Evolutionary conservation across 2,329 filamentous ascomycete species (phyloP), one percentile per base, ranked within the genome.

Genomic region (Claviceps arundinis): DNA sequence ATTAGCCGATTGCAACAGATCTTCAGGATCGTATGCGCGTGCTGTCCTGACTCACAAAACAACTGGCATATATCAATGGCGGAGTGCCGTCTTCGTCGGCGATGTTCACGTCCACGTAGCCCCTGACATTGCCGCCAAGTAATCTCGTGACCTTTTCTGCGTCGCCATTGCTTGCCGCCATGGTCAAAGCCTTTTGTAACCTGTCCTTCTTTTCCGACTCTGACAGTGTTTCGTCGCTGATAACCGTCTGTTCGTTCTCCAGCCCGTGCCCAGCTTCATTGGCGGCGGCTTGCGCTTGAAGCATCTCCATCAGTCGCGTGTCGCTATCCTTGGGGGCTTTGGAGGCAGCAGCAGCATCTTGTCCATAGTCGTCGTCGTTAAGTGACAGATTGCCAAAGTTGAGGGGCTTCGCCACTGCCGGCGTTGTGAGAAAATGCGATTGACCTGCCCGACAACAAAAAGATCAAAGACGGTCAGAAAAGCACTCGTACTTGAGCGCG

Each of bases 81-180:
- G 90, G 87, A 1, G 93, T 97, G 16, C 93, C 93, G 65, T 98
- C 93, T 61, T 95, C 87, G 65, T 98, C 93, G 13, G 87, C 79
- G 52, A 84, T 82, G 68, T 98, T 87, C 58, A 96, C 78, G 66
- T 97, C 85, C 54, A 97, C 78, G 62, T 83, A 89, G 9, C 78
- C 67, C 61, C 81, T 87, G 14, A 87, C 85, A 53, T 81, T 81
- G 17, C 89, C 89, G 44, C 76, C 71, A 3, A 97, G 72, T 42
- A 98, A 77, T 62, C 82, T 84, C 58, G 79, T 76, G 47, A 98
- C 84, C 55, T 89, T 82, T 47, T 85, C 82, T 42, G 89, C 81
- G 68, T 97, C 93, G 48, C 93, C 93, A 66, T 98, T 98, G 66
- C 91, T 96, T 2, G 93, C 89, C 13, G 93, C 91, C 82, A 96